Evolutionary conservation across 129 eudicot genomes (phyloP).

Genomic region (Smallanthus sonchifolius): DNA sequence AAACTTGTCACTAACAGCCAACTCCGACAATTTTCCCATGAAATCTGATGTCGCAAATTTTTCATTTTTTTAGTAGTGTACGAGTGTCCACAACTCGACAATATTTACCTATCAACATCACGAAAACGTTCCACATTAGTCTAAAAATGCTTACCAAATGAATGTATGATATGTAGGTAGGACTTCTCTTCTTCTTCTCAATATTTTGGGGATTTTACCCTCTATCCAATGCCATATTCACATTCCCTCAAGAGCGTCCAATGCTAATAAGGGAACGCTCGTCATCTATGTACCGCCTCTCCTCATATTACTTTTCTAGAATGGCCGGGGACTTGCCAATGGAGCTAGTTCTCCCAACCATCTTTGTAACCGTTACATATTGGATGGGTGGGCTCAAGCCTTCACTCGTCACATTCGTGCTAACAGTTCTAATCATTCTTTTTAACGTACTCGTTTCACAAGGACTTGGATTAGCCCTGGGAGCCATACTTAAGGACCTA

Average conservation of each 20-base stretch:
- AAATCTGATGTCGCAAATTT: too few relatives aligned
- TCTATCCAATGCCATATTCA: slow-evolving; percentile 70
- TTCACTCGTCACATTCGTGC: slow-evolving; percentile 52
- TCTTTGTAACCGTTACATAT: slow-evolving; percentile 59
- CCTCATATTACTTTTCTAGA: slow-evolving; percentile 83
- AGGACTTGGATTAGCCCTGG: slow-evolving; percentile 91
- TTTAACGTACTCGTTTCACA: slow-evolving; percentile 91
- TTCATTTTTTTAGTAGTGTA: too few relatives aligned
- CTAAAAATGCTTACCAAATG: slow-evolving; percentile 7
- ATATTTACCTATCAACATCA: too few relatives aligned
- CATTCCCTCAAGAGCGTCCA: slow-evolving; percentile 86
- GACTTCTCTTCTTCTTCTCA: slow-evolving; percentile 89
- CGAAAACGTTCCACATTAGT: neutral
- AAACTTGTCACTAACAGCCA: too few relatives aligned
- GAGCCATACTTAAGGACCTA: slow-evolving; percentile 84
- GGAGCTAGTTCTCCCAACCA: slow-evolving; percentile 89
- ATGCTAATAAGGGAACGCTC: slow-evolving; percentile 73
- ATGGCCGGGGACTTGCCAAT: slow-evolving; percentile 83
- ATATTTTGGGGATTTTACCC: slow-evolving; percentile 98
- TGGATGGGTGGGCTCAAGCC: slow-evolving; percentile 98
- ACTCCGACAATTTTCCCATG: too few relatives aligned
- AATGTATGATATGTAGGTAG: slow-evolving; percentile 57
- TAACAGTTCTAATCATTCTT: slow-evolving; percentile 63
- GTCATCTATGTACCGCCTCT: slow-evolving; percentile 86
- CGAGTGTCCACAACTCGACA: too few relatives aligned